Evolutionary conservation across 163 green algal species (phyloP).

Genomic region (Scenedesmus sp.): DNA sequence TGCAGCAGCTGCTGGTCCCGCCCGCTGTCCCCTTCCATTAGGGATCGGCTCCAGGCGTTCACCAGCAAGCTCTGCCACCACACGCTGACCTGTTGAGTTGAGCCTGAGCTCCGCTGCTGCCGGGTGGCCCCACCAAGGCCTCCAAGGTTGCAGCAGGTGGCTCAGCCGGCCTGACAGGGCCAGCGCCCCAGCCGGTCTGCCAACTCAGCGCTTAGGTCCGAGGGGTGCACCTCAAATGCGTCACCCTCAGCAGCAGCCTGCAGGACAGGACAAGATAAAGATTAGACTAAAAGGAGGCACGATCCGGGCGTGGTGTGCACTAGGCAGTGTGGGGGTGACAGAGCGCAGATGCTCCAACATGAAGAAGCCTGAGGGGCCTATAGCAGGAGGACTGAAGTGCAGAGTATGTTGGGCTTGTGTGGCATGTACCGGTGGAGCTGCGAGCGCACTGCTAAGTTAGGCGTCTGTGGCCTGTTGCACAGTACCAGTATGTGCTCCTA

Average conservation of each 20-base stretch:
- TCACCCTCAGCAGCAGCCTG: conserved; percentile 11
- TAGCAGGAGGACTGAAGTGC: no score
- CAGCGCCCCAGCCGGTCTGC: not conserved
- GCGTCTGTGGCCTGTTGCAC: not conserved
- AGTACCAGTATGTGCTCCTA: not conserved
- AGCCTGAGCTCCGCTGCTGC: conserved; percentile 38
- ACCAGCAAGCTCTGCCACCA: not conserved
- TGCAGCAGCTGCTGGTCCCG: not conserved
- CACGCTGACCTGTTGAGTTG: conserved; percentile 5
- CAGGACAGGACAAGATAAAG: not conserved
- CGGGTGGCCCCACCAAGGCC: conserved; percentile 33
- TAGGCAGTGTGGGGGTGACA: no score
- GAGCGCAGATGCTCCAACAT: no score
- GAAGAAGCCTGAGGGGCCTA: no score
- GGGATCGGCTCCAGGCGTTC: no score
- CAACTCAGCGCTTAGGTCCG: conserved; percentile 9
- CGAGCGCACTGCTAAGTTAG: no score
- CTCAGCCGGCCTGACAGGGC: conserved; percentile 20
- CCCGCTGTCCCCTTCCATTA: no score
- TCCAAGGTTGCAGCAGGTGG: conserved; percentile 35
- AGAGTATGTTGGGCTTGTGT: no score
- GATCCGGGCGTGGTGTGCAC: not conserved
- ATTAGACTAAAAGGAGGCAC: not conserved
- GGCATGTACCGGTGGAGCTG: no score
- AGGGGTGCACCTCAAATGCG: not conserved